phyloP scores from a whole-genome alignment of 495 filamentous ascomycete genomes.

The Podospora comata region DNA sequence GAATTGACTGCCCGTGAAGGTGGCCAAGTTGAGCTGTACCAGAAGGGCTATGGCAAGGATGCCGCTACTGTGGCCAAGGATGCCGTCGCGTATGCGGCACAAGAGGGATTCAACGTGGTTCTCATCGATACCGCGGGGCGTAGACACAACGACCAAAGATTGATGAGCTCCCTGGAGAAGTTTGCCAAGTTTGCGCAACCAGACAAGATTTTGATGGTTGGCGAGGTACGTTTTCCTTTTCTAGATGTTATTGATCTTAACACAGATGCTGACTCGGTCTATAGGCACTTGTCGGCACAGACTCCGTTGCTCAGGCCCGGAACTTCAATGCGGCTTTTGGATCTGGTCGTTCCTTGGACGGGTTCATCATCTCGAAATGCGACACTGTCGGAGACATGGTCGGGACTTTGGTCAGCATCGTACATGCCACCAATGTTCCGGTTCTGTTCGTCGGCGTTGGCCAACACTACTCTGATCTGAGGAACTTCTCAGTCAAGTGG shows the following conservation, averaged over 20 bases:
- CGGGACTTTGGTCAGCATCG: constrained; percentile 93
- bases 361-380: constrained; percentile 97
- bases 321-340: constrained; percentile 96
- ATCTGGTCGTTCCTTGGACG: constrained; percentile 72
- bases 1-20: constrained; percentile 79
- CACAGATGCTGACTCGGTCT: constrained; percentile 18
- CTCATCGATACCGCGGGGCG: constrained; percentile 95
- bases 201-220: constrained; percentile 99
- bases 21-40: constrained; percentile 82
- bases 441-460: constrained; percentile 92
- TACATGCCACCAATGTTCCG: constrained; percentile 93
- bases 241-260: not conserved
- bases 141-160: constrained; percentile 87
- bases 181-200: constrained; percentile 94
- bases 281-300: constrained; percentile 83
- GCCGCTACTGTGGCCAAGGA: constrained; percentile 94
- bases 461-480: constrained; percentile 94
- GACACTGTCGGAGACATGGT: constrained; percentile 99
- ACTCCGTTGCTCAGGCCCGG: constrained; percentile 89
- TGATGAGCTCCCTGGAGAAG: constrained; percentile 95
- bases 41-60: constrained; percentile 97
- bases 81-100: constrained; percentile 73
- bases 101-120: constrained; percentile 83
- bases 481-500: constrained; percentile 89
- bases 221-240: constrained; percentile 55